Conservation (phyloP, 805 yeast genomes). For the Wickerhamiella sergipiensis region DNA sequence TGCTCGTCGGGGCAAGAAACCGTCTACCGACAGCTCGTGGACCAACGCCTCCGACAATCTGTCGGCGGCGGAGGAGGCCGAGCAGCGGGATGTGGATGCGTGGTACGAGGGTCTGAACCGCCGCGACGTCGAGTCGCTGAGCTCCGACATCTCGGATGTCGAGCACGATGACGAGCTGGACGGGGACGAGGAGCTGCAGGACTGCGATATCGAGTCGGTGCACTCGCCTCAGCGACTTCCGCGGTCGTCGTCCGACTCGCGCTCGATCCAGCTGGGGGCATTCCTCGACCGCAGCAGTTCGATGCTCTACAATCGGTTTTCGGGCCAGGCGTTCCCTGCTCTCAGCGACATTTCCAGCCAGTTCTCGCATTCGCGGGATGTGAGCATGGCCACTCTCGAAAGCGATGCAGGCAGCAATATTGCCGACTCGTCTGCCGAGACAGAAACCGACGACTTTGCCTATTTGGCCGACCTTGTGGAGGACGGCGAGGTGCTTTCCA, state of each 20-base stretch:
- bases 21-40: not conserved
- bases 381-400: not conserved
- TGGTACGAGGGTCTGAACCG: conserved; percentile 20
- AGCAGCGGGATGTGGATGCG: conserved; percentile 24
- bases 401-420: not conserved
- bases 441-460: conserved; percentile 21
- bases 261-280: conserved; percentile 16
- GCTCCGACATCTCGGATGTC: conserved; percentile 10
- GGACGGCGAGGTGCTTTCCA: conserved; percentile 13
- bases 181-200: not conserved
- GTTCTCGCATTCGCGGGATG: not conserved
- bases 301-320: conserved; percentile 14
- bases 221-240: not conserved
- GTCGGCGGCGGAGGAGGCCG: conserved; percentile 17
- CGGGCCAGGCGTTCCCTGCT: conserved; percentile 16
- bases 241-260: conserved; percentile 3
- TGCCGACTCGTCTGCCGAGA: conserved; percentile 6
- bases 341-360: not conserved
- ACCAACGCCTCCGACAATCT: not conserved
- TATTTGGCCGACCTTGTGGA: conserved; percentile 23
- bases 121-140: conserved; percentile 17
- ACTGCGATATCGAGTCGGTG: not conserved
- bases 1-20: not conserved
- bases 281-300: conserved; percentile 15
- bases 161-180: conserved; percentile 1